Evolutionary conservation across 352 stramenopile species (phyloP).

Genomic region (Globisporangium echinulatum): DNA sequence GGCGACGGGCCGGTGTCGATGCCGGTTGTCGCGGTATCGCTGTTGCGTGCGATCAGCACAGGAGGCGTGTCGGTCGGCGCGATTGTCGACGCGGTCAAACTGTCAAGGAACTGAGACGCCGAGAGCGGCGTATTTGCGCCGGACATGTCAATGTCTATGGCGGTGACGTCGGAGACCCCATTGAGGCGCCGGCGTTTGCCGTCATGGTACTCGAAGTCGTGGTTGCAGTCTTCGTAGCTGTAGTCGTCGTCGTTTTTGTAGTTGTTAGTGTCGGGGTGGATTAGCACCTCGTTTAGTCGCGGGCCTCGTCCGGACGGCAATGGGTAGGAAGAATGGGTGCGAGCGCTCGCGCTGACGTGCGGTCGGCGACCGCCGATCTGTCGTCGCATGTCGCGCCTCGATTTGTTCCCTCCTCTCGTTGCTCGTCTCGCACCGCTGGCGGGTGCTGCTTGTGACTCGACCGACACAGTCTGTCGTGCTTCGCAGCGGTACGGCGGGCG

Average conservation of each 20-base stretch:
- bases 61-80: neutral
- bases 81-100: neutral
- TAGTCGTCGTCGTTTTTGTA: neutral
- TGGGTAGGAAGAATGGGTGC: neutral
- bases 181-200: neutral
- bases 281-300: neutral
- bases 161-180: neutral
- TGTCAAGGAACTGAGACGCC: neutral
- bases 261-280: neutral
- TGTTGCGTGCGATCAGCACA: neutral
- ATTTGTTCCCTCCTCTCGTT: neutral
- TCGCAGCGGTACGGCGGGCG: neutral
- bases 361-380: neutral
- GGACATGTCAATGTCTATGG: neutral
- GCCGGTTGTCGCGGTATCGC: neutral
- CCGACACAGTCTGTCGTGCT: neutral
- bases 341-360: neutral
- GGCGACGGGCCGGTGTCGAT: neutral
- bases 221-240: too few relatives aligned
- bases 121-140: neutral
- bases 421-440: neutral
- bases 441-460: neutral
- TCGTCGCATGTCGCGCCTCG: neutral
- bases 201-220: neutral
- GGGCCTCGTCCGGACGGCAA: neutral